Evolutionary conservation across 805 yeast genomes (phyloP).

Genomic region (Saccharomycopsis olivae): DNA sequence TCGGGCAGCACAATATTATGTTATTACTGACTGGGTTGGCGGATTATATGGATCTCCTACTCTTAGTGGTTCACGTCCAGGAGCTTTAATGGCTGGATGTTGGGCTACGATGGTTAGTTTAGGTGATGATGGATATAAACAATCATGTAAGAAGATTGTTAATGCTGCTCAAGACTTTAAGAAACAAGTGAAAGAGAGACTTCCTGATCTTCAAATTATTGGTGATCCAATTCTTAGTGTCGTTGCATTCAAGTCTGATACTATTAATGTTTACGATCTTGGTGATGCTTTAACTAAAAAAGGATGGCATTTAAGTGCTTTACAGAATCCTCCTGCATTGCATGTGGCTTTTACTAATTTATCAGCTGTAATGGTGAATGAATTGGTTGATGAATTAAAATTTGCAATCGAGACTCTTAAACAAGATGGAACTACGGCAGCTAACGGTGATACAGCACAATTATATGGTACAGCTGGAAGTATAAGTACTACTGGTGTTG

Average conservation of each 20-base stretch:
- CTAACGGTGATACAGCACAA: conserved; percentile 68
- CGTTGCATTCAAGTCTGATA: conserved; percentile 56
- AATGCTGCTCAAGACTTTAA: conserved; percentile 51
- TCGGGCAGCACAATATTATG: conserved; percentile 75
- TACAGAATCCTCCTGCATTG: conserved; percentile 85
- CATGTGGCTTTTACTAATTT: conserved; percentile 83
- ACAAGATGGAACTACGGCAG: conserved; percentile 17
- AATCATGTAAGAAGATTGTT: conserved; percentile 59
- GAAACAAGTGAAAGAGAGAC: conserved; percentile 30
- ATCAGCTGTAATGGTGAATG: conserved; percentile 48
- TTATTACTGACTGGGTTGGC: conserved; percentile 81
- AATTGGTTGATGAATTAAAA: conserved; percentile 43
- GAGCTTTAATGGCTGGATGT: conserved; percentile 95
- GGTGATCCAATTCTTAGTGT: conserved; percentile 88
- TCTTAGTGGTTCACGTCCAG: conserved; percentile 93
- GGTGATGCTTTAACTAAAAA: conserved; percentile 56
- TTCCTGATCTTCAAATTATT: conserved; percentile 53
- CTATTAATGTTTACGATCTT: conserved; percentile 62
- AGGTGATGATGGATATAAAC: conserved; percentile 74
- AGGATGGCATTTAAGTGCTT: conserved; percentile 85
- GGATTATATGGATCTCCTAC: conserved; percentile 97
- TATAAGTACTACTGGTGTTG: conserved; percentile 72
- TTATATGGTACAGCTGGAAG: conserved; percentile 95
- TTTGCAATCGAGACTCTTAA: conserved; percentile 33
- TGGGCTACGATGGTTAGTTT: conserved; percentile 86